Conservation (phyloP, 2,329 filamentous ascomycete species). For the Botrytis tulipae region DNA sequence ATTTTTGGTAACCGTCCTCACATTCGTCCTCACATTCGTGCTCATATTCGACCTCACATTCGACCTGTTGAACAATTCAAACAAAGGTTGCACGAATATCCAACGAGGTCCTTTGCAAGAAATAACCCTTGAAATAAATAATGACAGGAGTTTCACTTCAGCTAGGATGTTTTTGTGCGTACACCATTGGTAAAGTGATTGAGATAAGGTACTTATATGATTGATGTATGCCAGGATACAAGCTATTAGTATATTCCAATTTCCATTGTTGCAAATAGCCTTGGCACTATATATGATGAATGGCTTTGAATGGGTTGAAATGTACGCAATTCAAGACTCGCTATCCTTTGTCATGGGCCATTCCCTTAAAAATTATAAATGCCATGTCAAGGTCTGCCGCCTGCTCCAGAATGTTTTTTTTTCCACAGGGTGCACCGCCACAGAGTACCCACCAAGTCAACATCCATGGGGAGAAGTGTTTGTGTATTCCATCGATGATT, state of each 20-base stretch:
- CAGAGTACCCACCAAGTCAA: background rate
- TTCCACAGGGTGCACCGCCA: background rate
- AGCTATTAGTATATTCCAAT: background rate
- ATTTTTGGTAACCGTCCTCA: background rate
- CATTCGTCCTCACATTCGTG: no score
- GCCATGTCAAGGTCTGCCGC: background rate
- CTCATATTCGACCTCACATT: no score
- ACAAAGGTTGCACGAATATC: background rate
- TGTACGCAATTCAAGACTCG: background rate
- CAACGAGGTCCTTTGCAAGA: no score
- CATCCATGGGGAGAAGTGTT: rapidly evolving
- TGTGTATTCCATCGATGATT: background rate
- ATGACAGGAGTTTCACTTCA: background rate
- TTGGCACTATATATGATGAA: background rate
- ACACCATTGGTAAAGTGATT: background rate
- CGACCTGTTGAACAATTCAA: background rate
- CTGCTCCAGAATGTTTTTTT: background rate
- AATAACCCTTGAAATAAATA: background rate
- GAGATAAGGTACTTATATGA: background rate
- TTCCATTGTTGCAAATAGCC: background rate
- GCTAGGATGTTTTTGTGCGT: background rate
- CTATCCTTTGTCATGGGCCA: background rate
- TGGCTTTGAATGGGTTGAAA: background rate
- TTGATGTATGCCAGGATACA: background rate
- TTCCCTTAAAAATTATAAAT: background rate